Base-by-base conservation (phyloP, 768 basidiomycete species). In the Pleurotus djamor region DNA sequence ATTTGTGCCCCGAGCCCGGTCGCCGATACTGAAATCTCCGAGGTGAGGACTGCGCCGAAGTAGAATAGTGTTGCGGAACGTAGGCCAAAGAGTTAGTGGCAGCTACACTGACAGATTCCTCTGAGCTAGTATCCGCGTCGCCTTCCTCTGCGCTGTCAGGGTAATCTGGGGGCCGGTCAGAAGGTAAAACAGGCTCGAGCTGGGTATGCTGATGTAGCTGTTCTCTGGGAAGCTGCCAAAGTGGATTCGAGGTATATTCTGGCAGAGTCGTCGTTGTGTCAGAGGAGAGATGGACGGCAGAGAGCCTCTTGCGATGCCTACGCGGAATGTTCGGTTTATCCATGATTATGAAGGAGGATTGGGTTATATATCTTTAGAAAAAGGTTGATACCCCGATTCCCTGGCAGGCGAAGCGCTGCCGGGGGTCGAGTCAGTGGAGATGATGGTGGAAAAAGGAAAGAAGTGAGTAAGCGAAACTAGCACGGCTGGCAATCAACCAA, bases 71-170 rank as follows among this genome's bases (percentile, higher is more conserved):
- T 63, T 12, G 68, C 51, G 49, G 67, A 68, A 57, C 68, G 69
- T 60, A 67, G 63, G 64, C 64, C 69, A 57, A 34, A 35, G 43
- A n/a, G 51, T 58, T 51, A 17, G 21, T 52, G 16, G 54, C 41
- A 17, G 54, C 44, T 8, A 28, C 54, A 32, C 37, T 56, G 54
- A 57, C 66, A 59, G 64, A 67, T 56, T 64, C 65, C 45, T 65
- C 65, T 16, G 76, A 72, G 68, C 85, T 83, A 1, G 84, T 82
- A 66, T 91, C 88, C 41, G 81, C 84, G 76, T 91, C 90, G 13
- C 82, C 88, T 66, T 92, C 90, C 68, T 91, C 86, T 63, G 87
- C 84, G 59, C 88, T 88, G 66, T 89, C 86, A 49, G 88, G 83
- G 65, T 91, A 91, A 67, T 89, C 88, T 37, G 89, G 89, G 13